Evolutionary conservation across 2,329 filamentous ascomycete species (phyloP).

Genomic region (Colletotrichum navitas): DNA sequence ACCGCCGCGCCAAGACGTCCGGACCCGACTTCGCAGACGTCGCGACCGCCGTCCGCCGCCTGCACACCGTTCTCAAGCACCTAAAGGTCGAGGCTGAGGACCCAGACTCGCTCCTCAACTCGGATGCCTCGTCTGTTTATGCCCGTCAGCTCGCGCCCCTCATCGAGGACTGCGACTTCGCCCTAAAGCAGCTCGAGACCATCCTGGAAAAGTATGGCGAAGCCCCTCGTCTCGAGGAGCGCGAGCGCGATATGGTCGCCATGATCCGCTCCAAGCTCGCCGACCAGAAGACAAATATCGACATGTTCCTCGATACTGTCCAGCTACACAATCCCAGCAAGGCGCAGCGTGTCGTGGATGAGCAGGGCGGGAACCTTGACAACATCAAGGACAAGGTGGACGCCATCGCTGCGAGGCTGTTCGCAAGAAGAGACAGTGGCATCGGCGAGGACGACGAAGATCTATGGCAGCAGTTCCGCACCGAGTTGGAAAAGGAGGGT

Average conservation of each 20-base stretch:
- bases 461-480: slow-evolving; percentile 69
- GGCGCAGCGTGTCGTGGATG: slow-evolving; percentile 50
- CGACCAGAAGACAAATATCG: slow-evolving; percentile 65
- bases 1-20: slow-evolving; percentile 64
- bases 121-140: slow-evolving; percentile 56
- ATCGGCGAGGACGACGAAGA: slow-evolving; percentile 62
- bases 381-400: slow-evolving; percentile 72
- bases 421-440: slow-evolving; percentile 55
- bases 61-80: slow-evolving; percentile 69
- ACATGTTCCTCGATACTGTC: slow-evolving; percentile 69
- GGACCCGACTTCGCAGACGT: slow-evolving; percentile 64
- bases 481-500: slow-evolving; percentile 69
- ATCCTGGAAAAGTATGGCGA: slow-evolving; percentile 62
- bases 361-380: slow-evolving; percentile 60
- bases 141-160: slow-evolving; percentile 64
- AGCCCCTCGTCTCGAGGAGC: slow-evolving; percentile 45
- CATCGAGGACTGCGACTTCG: slow-evolving; percentile 67
- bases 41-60: slow-evolving; percentile 62
- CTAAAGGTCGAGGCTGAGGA: slow-evolving; percentile 70
- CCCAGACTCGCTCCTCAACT: slow-evolving; percentile 67
- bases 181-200: slow-evolving; percentile 66
- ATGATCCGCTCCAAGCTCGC: slow-evolving; percentile 61
- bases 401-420: slow-evolving; percentile 65
- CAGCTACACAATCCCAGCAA: slow-evolving; percentile 64
- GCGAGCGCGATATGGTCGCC: slow-evolving; percentile 56